Evolutionary conservation across 345 rosid species (phyloP).

Genomic region (Carallia brachiata): DNA sequence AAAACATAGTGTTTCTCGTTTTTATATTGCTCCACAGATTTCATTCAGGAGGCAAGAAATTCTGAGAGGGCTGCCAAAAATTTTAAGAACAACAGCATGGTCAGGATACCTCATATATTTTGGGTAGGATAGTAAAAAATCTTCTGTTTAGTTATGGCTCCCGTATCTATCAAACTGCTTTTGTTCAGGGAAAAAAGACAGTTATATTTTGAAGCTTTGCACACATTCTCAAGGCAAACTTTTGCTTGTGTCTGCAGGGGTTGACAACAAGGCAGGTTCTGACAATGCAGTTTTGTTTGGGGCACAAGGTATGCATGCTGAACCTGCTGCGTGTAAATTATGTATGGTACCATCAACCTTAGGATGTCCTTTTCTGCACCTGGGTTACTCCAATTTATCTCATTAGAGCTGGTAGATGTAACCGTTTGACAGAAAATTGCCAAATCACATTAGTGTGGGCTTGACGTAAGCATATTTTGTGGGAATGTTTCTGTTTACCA

Average conservation of each 20-base stretch:
- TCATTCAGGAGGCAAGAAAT: slow-evolving; percentile 78
- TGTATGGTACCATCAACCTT: background rate
- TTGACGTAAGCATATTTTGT: too few species aligned
- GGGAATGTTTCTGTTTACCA: too few species aligned
- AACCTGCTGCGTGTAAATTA: slow-evolving; percentile 5
- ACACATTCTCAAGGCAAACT: slow-evolving; percentile 10
- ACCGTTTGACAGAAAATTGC: background rate
- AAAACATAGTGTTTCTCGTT: background rate
- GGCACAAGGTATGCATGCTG: slow-evolving; percentile 60
- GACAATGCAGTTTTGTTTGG: slow-evolving; percentile 78
- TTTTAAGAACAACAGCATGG: slow-evolving; percentile 51
- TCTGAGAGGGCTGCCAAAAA: slow-evolving; percentile 66
- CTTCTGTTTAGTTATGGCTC: background rate
- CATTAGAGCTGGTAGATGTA: background rate
- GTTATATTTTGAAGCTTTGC: background rate
- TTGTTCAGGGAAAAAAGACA: background rate
- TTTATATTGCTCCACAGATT: slow-evolving; percentile 48
- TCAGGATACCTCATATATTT: slow-evolving; percentile 59
- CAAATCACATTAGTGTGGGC: background rate
- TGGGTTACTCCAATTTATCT: background rate
- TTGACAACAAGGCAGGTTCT: slow-evolving; percentile 73
- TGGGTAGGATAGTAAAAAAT: slow-evolving; percentile 49
- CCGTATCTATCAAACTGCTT: slow-evolving; percentile 5
- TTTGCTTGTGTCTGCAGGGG: slow-evolving; percentile 40
- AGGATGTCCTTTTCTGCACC: background rate